These are phyloP conservation scores for Exophiala dermatitidis DNA, from an alignment of 2,329 filamentous ascomycete genomes.

Conservation along the genomic window DNA sequence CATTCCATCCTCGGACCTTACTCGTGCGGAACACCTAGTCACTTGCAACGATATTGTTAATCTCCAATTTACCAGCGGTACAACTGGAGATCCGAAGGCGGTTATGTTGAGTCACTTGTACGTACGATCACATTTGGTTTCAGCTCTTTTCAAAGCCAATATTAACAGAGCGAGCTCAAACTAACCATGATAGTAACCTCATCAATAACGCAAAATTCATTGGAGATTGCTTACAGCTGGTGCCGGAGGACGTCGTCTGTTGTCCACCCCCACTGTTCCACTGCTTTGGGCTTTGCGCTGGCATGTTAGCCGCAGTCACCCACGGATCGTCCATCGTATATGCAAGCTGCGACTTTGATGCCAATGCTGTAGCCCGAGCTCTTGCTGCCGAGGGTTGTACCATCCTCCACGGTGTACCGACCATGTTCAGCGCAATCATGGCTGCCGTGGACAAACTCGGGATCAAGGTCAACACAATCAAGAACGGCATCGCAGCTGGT, in stretches of 20 bases:
- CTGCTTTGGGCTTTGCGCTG: slow-evolving; percentile 73
- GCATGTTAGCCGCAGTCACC: slow-evolving; percentile 62
- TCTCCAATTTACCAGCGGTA: slow-evolving; percentile 48
- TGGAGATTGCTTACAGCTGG: no score
- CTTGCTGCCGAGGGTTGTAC: not conserved
- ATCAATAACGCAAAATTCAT: no score
- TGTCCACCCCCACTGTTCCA: slow-evolving; percentile 80
- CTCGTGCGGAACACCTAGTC: not conserved
- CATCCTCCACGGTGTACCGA: not conserved
- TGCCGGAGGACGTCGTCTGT: slow-evolving; percentile 56
- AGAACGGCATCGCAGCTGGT: slow-evolving; percentile 86
- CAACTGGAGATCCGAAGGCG: slow-evolving; percentile 64
- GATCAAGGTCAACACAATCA: slow-evolving; percentile 38
- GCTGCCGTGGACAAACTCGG: not conserved
- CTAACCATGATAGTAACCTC: no score
- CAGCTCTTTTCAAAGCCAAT: no score
- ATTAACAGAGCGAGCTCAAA: no score
- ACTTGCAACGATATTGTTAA: not conserved
- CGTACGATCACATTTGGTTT: slow-evolving; percentile 21
- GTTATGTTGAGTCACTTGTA: slow-evolving; percentile 67
- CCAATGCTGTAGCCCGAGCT: slow-evolving; percentile 38
- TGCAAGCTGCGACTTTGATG: slow-evolving; percentile 65
- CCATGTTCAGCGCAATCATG: not conserved
- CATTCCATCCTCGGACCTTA: not conserved
- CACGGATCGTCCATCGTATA: slow-evolving; percentile 71